Conservation (phyloP, 305 asterid species). For the Solanum hybrid region DNA sequence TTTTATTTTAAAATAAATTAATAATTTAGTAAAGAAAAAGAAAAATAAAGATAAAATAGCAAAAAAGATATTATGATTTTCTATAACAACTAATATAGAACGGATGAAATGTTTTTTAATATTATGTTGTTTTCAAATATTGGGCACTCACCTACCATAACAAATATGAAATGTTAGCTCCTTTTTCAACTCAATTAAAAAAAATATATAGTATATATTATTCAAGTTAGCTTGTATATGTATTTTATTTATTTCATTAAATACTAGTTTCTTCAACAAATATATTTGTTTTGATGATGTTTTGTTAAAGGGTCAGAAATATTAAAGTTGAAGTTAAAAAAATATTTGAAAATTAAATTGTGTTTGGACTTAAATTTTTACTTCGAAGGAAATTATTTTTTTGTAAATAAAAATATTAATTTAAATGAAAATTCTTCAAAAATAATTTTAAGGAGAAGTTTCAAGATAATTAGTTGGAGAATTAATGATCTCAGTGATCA, state of each 20-base stretch:
- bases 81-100: neutral
- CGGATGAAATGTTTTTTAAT: too few species aligned
- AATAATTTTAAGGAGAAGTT: neutral
- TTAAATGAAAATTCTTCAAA: neutral
- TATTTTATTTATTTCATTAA: neutral
- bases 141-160: neutral
- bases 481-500: neutral
- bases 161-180: neutral
- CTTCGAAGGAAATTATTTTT: neutral
- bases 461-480: neutral
- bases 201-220: too few species aligned
- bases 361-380: neutral
- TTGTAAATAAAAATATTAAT: neutral
- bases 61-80: too few species aligned
- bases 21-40: too few species aligned
- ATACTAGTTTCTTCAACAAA: neutral
- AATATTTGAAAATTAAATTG: neutral
- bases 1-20: too few species aligned
- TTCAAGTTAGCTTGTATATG: neutral
- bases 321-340: neutral
- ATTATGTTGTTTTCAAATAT: neutral
- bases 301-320: neutral
- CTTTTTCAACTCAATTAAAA: neutral
- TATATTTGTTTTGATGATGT: neutral
- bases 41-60: too few species aligned